Evolutionary conservation across 2,329 filamentous ascomycete species (phyloP), one percentile per base, ranked within the genome.

Genomic region (Zymoseptoria brevis): DNA sequence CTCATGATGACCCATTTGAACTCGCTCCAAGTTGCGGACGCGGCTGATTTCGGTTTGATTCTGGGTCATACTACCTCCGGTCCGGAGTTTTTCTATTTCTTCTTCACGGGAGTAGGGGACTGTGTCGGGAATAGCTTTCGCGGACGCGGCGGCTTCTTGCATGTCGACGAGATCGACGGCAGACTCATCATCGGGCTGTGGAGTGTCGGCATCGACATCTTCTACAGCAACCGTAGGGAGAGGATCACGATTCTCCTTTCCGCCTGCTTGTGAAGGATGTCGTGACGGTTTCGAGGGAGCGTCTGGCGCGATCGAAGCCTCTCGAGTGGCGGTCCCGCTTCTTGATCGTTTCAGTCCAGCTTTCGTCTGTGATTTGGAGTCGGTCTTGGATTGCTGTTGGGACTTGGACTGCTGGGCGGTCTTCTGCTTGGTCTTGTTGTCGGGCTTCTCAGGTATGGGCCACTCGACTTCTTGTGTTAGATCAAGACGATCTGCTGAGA

Each of bases 1-100:
- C 69, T 96, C 90, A 72, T 86, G 88, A 67, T 87, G 86, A 51
- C 94, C 95, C 80, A 99, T 97, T 72, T 97, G 93, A 3, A 99
- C 87, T 66, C 88, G 92, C 57, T 89, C 90, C 65, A 99, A 86
- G 72, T 99, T 99, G 69, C 94, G 87, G 57, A 99, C 96, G 56
- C 95, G 88, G 22, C 93, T 93, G 62, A 99, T 91, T 72, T 99
- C 95, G 11, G 93, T 91, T 59, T 96, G 94, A 66, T 97, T 97
- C 72, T 99, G 95, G 9, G 95, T 99, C 94, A 99, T 97, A 62
- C 91, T 96, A 30, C 94, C 95, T 22, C 90, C 89, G 3, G 91
- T 96, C 49, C 94, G 86, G 8, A 99, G 81, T 72, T 96, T 96
- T 73, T 99, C 94, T 59, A 97, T 96, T 74, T 99, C 94, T 64